Evolutionary conservation across 2,329 filamentous ascomycete genomes (phyloP).

Genomic region (Apiospora saccharicola): DNA sequence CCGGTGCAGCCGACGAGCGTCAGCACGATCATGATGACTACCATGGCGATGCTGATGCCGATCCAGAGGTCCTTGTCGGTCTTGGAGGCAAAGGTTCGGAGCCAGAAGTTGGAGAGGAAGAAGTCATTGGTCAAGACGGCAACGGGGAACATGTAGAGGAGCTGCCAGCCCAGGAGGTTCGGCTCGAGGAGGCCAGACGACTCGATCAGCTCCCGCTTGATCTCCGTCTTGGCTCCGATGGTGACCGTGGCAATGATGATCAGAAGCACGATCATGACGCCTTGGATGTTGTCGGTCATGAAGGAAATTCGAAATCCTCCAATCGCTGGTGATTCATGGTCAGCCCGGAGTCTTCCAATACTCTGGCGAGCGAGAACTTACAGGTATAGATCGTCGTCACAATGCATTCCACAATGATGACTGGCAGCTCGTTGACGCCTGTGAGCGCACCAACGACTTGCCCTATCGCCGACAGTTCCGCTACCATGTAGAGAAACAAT

Average conservation of each 20-base stretch:
- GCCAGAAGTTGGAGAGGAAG: slow-evolving; percentile 85
- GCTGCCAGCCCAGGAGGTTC: slow-evolving; percentile 81
- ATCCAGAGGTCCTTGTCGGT: slow-evolving; percentile 81
- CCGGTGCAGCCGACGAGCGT: slow-evolving; percentile 77
- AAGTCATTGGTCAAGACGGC: slow-evolving; percentile 86
- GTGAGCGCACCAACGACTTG: slow-evolving; percentile 80
- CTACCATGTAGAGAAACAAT: slow-evolving; percentile 86
- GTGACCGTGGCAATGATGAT: slow-evolving; percentile 80
- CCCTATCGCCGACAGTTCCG: slow-evolving; percentile 81
- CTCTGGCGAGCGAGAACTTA: slow-evolving; percentile 45
- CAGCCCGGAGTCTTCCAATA: neutral
- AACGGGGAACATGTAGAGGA: slow-evolving; percentile 83
- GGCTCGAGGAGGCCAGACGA: slow-evolving; percentile 73
- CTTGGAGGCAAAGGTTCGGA: slow-evolving; percentile 81
- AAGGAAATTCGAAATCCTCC: slow-evolving; percentile 87
- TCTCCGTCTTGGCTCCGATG: slow-evolving; percentile 77
- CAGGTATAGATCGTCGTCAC: slow-evolving; percentile 87
- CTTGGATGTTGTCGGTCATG: slow-evolving; percentile 83
- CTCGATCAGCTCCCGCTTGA: slow-evolving; percentile 73
- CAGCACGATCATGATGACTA: slow-evolving; percentile 72
- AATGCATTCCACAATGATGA: slow-evolving; percentile 78
- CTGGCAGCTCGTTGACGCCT: slow-evolving; percentile 75
- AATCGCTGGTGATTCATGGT: slow-evolving; percentile 59
- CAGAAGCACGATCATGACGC: slow-evolving; percentile 76
- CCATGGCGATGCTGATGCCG: slow-evolving; percentile 73